A percentile compares a stretch with the other conserved stretches of the same genome.
Conservation (phyloP, 1,284 basidiomycete genomes). For the Porodaedalea pini region DNA sequence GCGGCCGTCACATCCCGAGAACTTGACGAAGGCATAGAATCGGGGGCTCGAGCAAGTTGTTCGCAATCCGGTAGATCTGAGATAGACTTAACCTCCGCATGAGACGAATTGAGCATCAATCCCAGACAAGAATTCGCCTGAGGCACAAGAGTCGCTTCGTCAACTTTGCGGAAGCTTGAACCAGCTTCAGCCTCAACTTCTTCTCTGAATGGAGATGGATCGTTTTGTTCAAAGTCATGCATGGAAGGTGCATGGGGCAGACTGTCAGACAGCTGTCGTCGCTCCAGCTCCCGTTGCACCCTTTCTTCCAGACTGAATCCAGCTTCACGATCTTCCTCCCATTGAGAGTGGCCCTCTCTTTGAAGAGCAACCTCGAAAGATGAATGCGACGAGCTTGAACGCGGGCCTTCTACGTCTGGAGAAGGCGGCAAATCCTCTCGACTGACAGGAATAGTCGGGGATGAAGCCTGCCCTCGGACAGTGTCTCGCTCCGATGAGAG, state of each 20-base stretch:
- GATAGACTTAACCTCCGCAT: too few species aligned
- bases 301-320: conserved; percentile 16
- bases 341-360: not conserved
- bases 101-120: too few species aligned
- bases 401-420: not conserved
- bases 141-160: too few species aligned
- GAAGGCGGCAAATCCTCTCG: not conserved
- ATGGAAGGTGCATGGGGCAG: conserved; percentile 4
- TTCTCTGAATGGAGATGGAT: not conserved
- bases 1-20: not conserved
- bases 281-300: conserved; percentile 12
- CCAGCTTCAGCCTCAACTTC: not conserved
- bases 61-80: not conserved
- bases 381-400: conserved; percentile 12
- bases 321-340: conserved; percentile 18
- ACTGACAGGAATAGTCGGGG: not conserved
- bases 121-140: too few species aligned
- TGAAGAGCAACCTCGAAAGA: conserved; percentile 6
- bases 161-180: not conserved
- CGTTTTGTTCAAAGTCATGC: not conserved
- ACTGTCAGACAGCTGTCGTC: not conserved
- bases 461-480: not conserved
- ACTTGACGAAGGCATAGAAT: not conserved
- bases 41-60: too few species aligned
- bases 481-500: not conserved